These are phyloP conservation scores for Aspergillus sp. DNA, from an alignment of 2,329 filamentous ascomycete genomes.

Conservation along the genomic window DNA sequence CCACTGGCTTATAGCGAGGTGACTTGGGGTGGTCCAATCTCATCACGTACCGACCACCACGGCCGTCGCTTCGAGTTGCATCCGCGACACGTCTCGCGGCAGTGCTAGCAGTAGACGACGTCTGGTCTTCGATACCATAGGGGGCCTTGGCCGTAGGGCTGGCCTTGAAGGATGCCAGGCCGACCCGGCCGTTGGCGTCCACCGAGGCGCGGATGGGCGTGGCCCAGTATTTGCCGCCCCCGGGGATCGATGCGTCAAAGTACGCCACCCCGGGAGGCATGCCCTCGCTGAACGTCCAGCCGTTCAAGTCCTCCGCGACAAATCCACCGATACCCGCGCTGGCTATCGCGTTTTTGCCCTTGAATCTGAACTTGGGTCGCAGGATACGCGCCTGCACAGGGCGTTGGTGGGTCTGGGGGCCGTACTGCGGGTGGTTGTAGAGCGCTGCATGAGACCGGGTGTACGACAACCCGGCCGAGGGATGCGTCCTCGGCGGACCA, in stretches of 20 bases:
- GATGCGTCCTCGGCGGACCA: constrained; percentile 55
- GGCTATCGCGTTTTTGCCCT: constrained; percentile 24
- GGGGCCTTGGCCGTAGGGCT: constrained; percentile 26
- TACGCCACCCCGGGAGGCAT: constrained; percentile 35
- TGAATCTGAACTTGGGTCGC: constrained; percentile 35
- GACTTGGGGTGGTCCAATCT: constrained; percentile 18
- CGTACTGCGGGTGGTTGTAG: constrained; percentile 53
- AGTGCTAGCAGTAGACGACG: constrained; percentile 8
- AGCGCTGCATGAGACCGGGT: constrained; percentile 47
- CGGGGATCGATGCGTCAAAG: constrained; percentile 38
- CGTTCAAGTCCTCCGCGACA: constrained; percentile 31
- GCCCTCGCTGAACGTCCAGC: constrained; percentile 26
- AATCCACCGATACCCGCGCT: constrained; percentile 36
- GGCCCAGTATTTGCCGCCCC: constrained; percentile 48
- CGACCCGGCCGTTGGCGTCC: constrained; percentile 38
- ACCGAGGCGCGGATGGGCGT: constrained; percentile 40
- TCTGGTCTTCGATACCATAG: constrained; percentile 29
- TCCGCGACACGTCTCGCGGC: constrained; percentile 19
- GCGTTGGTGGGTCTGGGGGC: constrained; percentile 46
- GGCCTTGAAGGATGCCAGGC: constrained; percentile 29
- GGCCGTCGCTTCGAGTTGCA: constrained; percentile 15
- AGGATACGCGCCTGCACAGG: constrained; percentile 54
- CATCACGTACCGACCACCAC: constrained; percentile 15
- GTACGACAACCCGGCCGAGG: constrained; percentile 57
- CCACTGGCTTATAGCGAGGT: constrained; percentile 5